These are phyloP conservation scores for Massospora cicadina DNA, from an alignment of 371 early-diverging fungal species.

Conservation along the genomic window DNA sequence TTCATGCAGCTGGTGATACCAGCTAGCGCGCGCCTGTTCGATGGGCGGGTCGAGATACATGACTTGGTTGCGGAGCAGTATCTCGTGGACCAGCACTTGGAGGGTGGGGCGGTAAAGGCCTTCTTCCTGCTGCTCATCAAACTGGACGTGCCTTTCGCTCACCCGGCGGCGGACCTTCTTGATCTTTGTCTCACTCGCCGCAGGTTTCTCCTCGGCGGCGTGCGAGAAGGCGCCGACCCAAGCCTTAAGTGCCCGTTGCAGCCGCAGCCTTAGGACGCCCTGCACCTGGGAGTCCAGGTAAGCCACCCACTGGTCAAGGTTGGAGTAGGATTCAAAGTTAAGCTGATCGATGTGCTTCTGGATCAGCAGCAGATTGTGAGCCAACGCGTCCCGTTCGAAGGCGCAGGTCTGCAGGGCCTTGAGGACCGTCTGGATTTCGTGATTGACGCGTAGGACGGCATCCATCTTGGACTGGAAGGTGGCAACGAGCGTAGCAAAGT, in stretches of 20 bases:
- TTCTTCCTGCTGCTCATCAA: constrained; percentile 19
- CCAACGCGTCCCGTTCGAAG: constrained; percentile 48
- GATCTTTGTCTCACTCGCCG: constrained; percentile 19
- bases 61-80: constrained; percentile 80
- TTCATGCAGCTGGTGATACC: constrained; percentile 78
- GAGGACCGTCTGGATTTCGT: constrained; percentile 55
- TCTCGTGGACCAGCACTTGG: constrained; percentile 54
- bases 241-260: constrained; percentile 59
- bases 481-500: constrained; percentile 74
- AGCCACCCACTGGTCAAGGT: constrained; percentile 76
- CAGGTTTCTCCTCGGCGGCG: constrained; percentile 17
- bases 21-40: constrained; percentile 75
- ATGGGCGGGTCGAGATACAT: constrained; percentile 93
- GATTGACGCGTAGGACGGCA: constrained; percentile 56
- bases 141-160: constrained; percentile 19
- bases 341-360: constrained; percentile 83
- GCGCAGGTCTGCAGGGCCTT: constrained; percentile 69
- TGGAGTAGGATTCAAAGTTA: constrained; percentile 84
- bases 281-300: constrained; percentile 71
- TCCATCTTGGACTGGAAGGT: constrained; percentile 93
- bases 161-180: constrained; percentile 22
- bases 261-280: constrained; percentile 47
- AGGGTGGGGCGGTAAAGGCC: constrained; percentile 37
- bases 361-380: constrained; percentile 49
- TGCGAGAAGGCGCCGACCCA: constrained; percentile 54